Evolutionary conservation across 2,329 filamentous ascomycete genomes (phyloP).

Genomic region (Parascedosporium putredinis): DNA sequence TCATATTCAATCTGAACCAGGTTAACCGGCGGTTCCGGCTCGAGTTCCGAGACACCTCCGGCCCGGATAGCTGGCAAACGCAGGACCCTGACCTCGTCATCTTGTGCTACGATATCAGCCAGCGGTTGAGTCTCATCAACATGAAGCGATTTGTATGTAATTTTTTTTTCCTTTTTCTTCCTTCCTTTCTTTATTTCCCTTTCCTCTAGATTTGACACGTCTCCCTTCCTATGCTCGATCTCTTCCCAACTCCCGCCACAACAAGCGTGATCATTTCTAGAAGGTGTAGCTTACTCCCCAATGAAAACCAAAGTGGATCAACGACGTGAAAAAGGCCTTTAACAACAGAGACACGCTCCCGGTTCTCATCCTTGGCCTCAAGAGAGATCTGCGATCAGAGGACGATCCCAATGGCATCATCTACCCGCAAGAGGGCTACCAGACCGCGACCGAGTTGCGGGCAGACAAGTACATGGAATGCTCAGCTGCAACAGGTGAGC

Average conservation of each 20-base stretch:
- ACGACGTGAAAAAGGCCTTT: slow-evolving; percentile 40
- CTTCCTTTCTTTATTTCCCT: not conserved
- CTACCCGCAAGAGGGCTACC: slow-evolving; percentile 50
- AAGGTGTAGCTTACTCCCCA: no score
- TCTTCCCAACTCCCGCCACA: no score
- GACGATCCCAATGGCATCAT: slow-evolving; percentile 49
- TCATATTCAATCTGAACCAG: slow-evolving; percentile 42
- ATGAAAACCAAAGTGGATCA: no score
- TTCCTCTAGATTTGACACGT: not conserved
- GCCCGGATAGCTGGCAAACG: slow-evolving; percentile 48
- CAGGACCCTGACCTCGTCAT: slow-evolving; percentile 47
- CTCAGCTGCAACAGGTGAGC: slow-evolving; percentile 49
- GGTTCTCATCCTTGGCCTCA: slow-evolving; percentile 47
- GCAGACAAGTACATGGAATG: slow-evolving; percentile 56
- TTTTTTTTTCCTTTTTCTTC: no score
- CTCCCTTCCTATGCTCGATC: slow-evolving; percentile 1
- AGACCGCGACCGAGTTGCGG: slow-evolving; percentile 44
- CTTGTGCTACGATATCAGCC: slow-evolving; percentile 52
- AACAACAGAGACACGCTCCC: slow-evolving; percentile 37
- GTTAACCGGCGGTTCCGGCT: slow-evolving; percentile 34
- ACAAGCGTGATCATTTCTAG: no score
- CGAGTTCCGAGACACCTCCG: slow-evolving; percentile 50
- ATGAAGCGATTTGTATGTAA: slow-evolving; percentile 45
- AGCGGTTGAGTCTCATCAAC: slow-evolving; percentile 46
- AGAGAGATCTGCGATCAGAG: slow-evolving; percentile 49